Evolutionary conservation across 495 filamentous ascomycete species (phyloP), one percentile per base, ranked within the genome.

Genomic region (Haplographium delicatum): DNA sequence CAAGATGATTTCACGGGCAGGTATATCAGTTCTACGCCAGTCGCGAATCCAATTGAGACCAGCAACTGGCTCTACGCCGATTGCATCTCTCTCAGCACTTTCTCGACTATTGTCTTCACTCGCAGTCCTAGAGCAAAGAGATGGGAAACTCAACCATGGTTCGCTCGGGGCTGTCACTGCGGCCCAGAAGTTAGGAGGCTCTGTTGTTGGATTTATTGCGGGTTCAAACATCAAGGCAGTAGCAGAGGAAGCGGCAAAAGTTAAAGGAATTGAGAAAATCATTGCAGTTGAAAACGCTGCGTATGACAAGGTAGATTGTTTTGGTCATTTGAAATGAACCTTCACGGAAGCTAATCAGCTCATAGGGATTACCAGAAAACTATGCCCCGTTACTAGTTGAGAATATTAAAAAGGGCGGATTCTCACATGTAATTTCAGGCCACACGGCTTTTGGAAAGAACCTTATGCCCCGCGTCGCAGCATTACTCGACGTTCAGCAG

Each of bases 361-460:
- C 18, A 4, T 27, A 96, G 90, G 87, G 88, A 22, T 79, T 98
- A 3, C 84, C 93, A 22, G 93, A 98, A 71, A 98, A 90, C 74
- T 97, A 75, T 62, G 91, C 91, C n/a, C 86, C 90, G 31, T 72
- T 98, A 24, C 76, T 98, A 16, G 87, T 87, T 22, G 89, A 96
- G 68, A 98, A 96, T 68, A 87, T 98, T 68, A 93, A 95, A 76
- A 88, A 90, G 61, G 88, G 85, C 53, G 85, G 81, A 54, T 96
- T 82, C 69, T 95, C 91, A 53, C 93, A 98, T 65, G 79, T 97
- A 44, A 74, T 97, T 48, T 84, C 85, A 20, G 85, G 84, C 31
- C 89, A 96, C 74, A 94, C 91, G 15, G 94, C 93, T 5, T 98
- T 98, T 65, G 93, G 94, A 53, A 98, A 98, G 80, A 90, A 85